Evolutionary conservation across 2,329 filamentous ascomycete genomes (phyloP).

Genomic region (Claviceps quebecensis): DNA sequence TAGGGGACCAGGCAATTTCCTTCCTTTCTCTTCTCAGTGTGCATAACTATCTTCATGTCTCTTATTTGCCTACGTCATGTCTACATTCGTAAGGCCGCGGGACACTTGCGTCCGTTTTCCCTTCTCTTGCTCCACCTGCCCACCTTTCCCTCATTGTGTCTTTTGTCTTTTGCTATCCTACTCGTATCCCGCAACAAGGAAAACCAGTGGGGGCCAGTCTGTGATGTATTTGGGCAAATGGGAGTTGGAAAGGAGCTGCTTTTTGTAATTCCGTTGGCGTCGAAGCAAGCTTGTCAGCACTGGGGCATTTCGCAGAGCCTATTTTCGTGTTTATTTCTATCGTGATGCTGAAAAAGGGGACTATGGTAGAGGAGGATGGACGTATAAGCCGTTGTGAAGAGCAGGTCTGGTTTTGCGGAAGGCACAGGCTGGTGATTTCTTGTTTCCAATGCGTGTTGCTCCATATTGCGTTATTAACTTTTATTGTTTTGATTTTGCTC

Average conservation of each 20-base stretch:
- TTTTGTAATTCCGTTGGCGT: slow-evolving; percentile 2
- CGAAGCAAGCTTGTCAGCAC: slow-evolving; percentile 1
- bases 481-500: no score
- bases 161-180: slow-evolving; percentile 2
- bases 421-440: no score
- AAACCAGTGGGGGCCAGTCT: slow-evolving; percentile 1
- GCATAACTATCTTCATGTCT: background rate
- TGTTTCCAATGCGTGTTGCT: no score
- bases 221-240: slow-evolving; percentile 5
- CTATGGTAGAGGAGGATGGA: no score
- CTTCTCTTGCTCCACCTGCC: background rate
- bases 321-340: no score
- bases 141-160: background rate
- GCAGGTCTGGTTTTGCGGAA: no score
- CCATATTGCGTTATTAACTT: no score
- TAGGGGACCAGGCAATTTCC: background rate
- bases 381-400: no score
- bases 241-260: slow-evolving; percentile 1
- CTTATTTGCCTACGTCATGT: background rate
- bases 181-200: background rate
- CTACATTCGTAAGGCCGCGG: background rate
- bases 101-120: background rate
- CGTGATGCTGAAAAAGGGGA: no score
- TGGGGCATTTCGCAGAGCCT: no score
- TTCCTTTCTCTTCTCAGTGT: background rate